These are phyloP conservation scores for Leavenworthia alabamica DNA, from an alignment of 345 rosid genomes.

Conservation along the genomic window DNA sequence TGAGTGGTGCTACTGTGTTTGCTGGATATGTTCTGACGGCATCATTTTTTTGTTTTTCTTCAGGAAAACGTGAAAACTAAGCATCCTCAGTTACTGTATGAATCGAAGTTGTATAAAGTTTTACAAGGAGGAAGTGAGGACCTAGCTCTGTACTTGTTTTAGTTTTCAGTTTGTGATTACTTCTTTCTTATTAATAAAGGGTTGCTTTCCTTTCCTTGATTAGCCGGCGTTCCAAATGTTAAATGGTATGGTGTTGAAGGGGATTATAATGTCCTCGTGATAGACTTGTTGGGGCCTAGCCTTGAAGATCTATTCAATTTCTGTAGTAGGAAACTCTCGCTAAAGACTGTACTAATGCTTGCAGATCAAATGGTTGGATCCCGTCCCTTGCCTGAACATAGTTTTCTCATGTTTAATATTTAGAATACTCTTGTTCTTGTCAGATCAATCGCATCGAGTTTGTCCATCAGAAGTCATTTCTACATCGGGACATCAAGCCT, in stretches of 20 bases:
- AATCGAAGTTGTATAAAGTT: constrained; percentile 78
- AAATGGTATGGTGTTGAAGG: constrained; percentile 88
- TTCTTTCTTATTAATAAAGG: constrained; percentile 15
- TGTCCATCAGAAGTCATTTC: constrained; percentile 81
- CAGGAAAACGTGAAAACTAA: constrained; percentile 94
- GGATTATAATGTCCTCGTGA: constrained; percentile 77
- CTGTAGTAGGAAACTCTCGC: constrained; percentile 75
- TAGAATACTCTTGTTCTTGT: constrained; percentile 9
- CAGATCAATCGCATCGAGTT: constrained; percentile 84
- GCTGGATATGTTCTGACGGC: constrained; percentile 7
- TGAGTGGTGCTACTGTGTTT: not conserved
- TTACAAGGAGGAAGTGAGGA: constrained; percentile 92
- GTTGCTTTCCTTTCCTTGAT: constrained; percentile 23
- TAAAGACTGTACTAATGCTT: constrained; percentile 88
- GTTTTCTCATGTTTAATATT: not conserved
- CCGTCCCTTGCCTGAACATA: not conserved
- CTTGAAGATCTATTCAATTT: constrained; percentile 90
- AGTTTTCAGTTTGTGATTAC: constrained; percentile 1
- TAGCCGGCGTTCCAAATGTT: constrained; percentile 76
- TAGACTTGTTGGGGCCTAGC: constrained; percentile 88
- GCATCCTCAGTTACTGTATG: constrained; percentile 92
- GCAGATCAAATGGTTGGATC: constrained; percentile 86
- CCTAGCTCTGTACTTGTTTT: constrained; percentile 8
- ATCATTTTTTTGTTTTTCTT: constrained; percentile 1
- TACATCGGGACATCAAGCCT: constrained; percentile 87